phyloP scores from a whole-genome alignment of 495 filamentous ascomycete genomes.

The Neurospora sp. region DNA sequence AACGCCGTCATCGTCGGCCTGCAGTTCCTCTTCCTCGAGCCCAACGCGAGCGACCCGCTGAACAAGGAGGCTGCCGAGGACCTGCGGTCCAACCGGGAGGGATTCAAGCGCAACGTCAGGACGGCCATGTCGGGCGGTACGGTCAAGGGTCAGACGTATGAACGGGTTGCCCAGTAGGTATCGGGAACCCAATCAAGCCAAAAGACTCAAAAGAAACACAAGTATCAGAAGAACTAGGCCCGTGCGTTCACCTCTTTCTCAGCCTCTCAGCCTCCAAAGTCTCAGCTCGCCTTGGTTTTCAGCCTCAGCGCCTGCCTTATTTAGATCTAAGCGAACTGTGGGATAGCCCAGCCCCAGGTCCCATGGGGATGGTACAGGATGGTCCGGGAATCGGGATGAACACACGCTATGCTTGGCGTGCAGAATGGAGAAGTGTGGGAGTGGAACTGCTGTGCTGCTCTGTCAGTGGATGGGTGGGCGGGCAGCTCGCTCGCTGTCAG shows the following conservation, averaged over 20 bases:
- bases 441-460: neutral
- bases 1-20: slow-evolving; percentile 94
- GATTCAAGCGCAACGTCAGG: slow-evolving; percentile 85
- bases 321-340: neutral
- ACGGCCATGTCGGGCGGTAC: slow-evolving; percentile 68
- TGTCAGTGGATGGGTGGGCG: neutral
- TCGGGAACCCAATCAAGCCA: neutral
- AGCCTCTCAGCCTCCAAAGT: neutral
- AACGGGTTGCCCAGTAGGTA: slow-evolving; percentile 46
- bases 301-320: neutral
- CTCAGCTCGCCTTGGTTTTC: neutral
- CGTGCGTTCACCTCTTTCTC: neutral
- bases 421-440: neutral
- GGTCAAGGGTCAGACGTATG: slow-evolving; percentile 64
- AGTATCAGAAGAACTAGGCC: neutral
- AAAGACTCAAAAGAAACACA: neutral
- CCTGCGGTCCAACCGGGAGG: slow-evolving; percentile 69
- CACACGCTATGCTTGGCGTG: neutral
- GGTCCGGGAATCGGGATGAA: neutral
- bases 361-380: neutral
- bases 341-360: neutral
- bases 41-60: slow-evolving; percentile 90
- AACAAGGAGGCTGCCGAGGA: slow-evolving; percentile 98
- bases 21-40: slow-evolving; percentile 97
- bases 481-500: neutral